phyloP scores from a whole-genome alignment of 768 basidiomycete species.

The Leccinellum luteum region DNA sequence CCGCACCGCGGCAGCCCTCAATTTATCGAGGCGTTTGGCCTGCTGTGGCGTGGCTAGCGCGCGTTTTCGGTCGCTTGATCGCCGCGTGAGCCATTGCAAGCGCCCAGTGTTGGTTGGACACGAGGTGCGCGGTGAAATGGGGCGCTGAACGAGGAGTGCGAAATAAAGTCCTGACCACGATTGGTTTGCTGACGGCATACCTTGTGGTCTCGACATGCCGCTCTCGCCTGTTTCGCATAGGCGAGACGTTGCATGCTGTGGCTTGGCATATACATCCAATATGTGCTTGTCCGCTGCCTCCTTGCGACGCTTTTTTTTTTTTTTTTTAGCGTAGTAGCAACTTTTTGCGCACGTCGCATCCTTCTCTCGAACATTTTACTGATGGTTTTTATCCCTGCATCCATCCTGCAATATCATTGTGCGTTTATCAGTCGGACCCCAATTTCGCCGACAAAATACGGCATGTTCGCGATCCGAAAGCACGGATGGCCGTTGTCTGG shows the following conservation, averaged over 20 bases:
- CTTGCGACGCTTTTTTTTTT: conserved; percentile 48
- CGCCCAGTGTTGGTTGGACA: conserved; percentile 79
- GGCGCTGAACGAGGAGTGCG: conserved; percentile 97
- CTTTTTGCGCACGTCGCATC: conserved; percentile 26
- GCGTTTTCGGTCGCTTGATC: conserved; percentile 95
- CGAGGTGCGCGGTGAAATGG: conserved; percentile 94
- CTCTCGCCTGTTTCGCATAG: conserved; percentile 70
- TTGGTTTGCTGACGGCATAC: conserved; percentile 27
- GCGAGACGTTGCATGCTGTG: conserved; percentile 41
- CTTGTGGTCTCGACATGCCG: conserved; percentile 20
- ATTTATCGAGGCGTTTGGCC: conserved; percentile 80
- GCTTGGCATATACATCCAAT: conserved; percentile 60
- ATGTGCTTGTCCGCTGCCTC: conserved; percentile 52
- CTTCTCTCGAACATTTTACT: conserved; percentile 46
- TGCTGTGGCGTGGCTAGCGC: conserved; percentile 71
- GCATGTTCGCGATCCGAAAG: conserved; percentile 82
- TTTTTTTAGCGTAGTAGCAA: conserved; percentile 28
- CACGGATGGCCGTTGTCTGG: conserved; percentile 86
- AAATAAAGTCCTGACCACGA: conserved; percentile 38
- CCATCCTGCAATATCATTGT: conserved; percentile 37
- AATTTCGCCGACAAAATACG: conserved; percentile 85
- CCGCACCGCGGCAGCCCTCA: conserved; percentile 77
- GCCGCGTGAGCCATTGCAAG: conserved; percentile 71
- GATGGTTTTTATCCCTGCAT: conserved; percentile 56
- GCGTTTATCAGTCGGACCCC: conserved; percentile 65